These are phyloP conservation scores for Tolypocladium amazonense DNA, from an alignment of 2,329 filamentous ascomycete species.

Conservation along the genomic window DNA sequence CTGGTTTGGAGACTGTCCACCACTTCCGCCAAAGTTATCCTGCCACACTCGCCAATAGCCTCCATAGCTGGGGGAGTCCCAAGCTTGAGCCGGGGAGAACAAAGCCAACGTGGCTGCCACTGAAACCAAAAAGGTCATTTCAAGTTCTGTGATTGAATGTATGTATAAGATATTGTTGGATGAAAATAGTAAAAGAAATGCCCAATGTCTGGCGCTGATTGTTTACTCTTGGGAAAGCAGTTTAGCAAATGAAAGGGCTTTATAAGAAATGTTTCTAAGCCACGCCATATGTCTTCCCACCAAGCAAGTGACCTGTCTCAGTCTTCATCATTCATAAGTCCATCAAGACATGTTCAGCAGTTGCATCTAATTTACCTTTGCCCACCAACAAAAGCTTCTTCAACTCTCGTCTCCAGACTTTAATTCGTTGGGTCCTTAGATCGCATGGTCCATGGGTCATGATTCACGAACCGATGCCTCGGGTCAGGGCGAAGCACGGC, in stretches of 20 bases:
- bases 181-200: background rate
- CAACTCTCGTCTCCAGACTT: background rate
- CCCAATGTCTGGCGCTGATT: too few species aligned
- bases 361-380: background rate
- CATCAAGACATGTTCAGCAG: background rate
- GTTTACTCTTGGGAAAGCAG: too few species aligned
- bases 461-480: conserved; percentile 3
- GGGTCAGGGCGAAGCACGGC: background rate
- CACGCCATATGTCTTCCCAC: background rate
- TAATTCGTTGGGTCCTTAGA: background rate
- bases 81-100: conserved; percentile 22
- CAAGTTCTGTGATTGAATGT: background rate
- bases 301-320: background rate
- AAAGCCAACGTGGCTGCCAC: conserved; percentile 18
- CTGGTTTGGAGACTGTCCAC: conserved; percentile 21
- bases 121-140: conserved; percentile 12
- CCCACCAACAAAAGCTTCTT: background rate
- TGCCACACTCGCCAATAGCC: conserved; percentile 30
- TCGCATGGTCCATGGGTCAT: conserved; percentile 1
- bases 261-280: background rate
- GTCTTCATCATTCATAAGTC: background rate
- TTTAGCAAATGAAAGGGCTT: background rate
- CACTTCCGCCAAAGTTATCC: conserved; percentile 29
- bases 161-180: background rate
- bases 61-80: conserved; percentile 24